Base-by-base conservation (phyloP, 2,329 filamentous ascomycete species). In the Cercospora beticola region DNA sequence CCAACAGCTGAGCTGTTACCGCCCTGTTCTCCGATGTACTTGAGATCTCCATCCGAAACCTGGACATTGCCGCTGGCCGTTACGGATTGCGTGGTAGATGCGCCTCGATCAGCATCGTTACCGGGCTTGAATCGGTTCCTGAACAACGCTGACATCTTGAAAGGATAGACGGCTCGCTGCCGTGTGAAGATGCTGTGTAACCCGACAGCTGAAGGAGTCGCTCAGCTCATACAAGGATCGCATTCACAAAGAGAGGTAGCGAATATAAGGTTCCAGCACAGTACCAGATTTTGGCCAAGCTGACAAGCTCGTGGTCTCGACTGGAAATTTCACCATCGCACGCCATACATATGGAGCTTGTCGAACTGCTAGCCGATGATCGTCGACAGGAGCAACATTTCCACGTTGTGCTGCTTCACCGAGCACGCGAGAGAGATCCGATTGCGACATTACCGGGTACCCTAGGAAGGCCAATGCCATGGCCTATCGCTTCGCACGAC, bases 1-100 rank as follows among this genome's bases (percentile, higher is more conserved):
- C 85, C 83, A 1, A 81, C 78, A 59, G 81, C 77, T 4, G 83
- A 79, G 16, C 81, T 82, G 71, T 89, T 89, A 3, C 82, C 83
- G 0, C 82, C 84, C 70, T 78, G 77, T 70, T 77, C 81, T 68
- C 76, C 74, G 10, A 81, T 79, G 68, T 81, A 85, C 9, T 82
- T 78, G 16, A 84, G 77, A 63, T 79, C 78, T 3, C 83, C 82
- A 67, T 82, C 79, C 4, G 69, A 65, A 36, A 71, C 71, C 61
- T 68, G 52, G 6, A 68, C 54, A 31, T 64, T 65, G 18, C 67
- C 69, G 18, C 60, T 66, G 2, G 67, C 66, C 3, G 64, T 69
- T n/a, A 71, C 65, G 10, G 70, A 70, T 26, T 66, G 65, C 9
- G 64, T 43, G 7, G 54, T 67, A 21, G 68, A 68, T 3, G 31